Conservation (phyloP, 257 asterid genomes). For the Ballota nigra region DNA sequence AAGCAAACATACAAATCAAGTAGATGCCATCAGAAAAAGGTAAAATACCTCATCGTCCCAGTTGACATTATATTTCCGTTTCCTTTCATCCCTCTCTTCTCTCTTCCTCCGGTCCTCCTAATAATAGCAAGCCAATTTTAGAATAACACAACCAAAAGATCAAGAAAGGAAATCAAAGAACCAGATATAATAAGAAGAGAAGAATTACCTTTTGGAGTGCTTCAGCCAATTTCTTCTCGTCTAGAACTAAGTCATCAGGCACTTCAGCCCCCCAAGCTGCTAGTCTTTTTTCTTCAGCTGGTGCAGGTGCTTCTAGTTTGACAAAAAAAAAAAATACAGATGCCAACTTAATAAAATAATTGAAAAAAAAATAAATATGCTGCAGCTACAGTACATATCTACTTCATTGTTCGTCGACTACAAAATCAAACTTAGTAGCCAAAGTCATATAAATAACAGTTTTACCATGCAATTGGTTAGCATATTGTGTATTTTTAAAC, state of each 20-base stretch:
- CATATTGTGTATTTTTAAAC: no score
- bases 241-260: conserved; percentile 73
- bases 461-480: no score
- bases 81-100: conserved; percentile 77
- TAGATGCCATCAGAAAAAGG: not conserved
- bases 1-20: not conserved
- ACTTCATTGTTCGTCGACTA: no score
- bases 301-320: conserved; percentile 38
- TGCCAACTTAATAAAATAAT: conserved; percentile 34
- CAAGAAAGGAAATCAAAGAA: not conserved
- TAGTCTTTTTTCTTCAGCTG: conserved; percentile 53
- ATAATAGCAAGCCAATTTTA: not conserved
- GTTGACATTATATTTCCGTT: conserved; percentile 74
- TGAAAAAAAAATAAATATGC: not conserved
- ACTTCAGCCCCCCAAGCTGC: conserved; percentile 85
- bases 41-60: conserved; percentile 51
- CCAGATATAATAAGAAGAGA: not conserved
- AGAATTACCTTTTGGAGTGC: conserved; percentile 61
- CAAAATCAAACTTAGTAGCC: no score
- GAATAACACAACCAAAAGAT: not conserved
- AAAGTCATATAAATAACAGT: no score
- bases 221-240: conserved; percentile 58
- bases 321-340: conserved; percentile 21
- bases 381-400: not conserved
- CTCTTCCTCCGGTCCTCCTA: conserved; percentile 76